Percentiles rank a stretch among this genome's conserved stretches.
Evolutionary conservation across 768 basidiomycete genomes (phyloP).

Genomic region (Pleurotus ostreatus): DNA sequence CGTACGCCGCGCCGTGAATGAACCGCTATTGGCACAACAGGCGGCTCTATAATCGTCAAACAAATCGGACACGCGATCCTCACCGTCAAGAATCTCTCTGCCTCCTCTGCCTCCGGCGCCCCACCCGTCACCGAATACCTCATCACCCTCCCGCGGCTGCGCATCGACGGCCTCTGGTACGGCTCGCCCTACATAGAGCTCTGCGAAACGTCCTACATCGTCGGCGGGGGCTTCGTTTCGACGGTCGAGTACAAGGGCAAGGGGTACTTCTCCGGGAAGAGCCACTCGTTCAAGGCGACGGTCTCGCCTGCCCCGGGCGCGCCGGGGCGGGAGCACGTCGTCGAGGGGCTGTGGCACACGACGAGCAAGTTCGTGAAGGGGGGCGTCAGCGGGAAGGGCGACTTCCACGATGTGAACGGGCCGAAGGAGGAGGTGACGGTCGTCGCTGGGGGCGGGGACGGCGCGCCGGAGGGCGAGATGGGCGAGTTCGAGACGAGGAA

Average conservation of each 20-base stretch:
- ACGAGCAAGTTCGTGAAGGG: slow-evolving; percentile 50
- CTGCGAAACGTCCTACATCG: slow-evolving; percentile 75
- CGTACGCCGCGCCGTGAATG: background rate
- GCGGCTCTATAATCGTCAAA: slow-evolving; percentile 79
- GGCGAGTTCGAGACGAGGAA: slow-evolving; percentile 84
- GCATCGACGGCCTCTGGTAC: slow-evolving; percentile 92
- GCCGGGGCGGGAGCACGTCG: slow-evolving; percentile 39
- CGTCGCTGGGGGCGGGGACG: slow-evolving; percentile 21
- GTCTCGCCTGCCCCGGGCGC: slow-evolving; percentile 36
- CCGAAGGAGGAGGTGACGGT: slow-evolving; percentile 76
- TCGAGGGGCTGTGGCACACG: slow-evolving; percentile 83
- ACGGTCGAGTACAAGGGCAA: slow-evolving; percentile 92
- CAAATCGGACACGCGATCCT: slow-evolving; percentile 93
- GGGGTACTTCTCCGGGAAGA: slow-evolving; percentile 91
- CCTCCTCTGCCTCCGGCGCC: slow-evolving; percentile 13
- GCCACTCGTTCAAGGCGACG: slow-evolving; percentile 87
- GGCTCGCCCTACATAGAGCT: slow-evolving; percentile 93
- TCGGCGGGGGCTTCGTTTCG: slow-evolving; percentile 36
- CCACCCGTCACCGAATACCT: slow-evolving; percentile 49
- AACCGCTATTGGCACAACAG: slow-evolving; percentile 24
- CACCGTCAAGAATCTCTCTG: slow-evolving; percentile 56
- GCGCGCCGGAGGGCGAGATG: slow-evolving; percentile 34
- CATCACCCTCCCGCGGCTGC: slow-evolving; percentile 86
- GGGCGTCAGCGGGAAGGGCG: slow-evolving; percentile 24
- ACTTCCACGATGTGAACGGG: slow-evolving; percentile 75